Evolutionary conservation across 2,329 filamentous ascomycete genomes (phyloP).

Genomic region (Sporothrix schenckii): DNA sequence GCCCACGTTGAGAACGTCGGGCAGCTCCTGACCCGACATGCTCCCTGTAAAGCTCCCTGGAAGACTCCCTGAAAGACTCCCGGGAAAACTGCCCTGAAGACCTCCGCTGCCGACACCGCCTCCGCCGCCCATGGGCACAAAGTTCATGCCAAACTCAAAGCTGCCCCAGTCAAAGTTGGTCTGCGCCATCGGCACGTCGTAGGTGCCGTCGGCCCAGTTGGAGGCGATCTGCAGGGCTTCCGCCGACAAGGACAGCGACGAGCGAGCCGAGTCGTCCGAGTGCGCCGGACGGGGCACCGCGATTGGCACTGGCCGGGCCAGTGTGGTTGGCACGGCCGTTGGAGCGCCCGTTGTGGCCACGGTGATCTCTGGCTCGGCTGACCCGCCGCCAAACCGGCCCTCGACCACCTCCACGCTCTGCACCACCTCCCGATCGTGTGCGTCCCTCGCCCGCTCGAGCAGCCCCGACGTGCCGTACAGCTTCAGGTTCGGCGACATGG

Average conservation of each 20-base stretch:
- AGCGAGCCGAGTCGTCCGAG: not conserved
- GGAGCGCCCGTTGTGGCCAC: too few relatives aligned
- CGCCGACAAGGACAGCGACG: not conserved
- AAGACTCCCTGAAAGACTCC: not conserved
- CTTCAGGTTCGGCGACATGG: not conserved
- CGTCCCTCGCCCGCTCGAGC: constrained; percentile 13
- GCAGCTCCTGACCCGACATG: not conserved
- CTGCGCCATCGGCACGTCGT: constrained; percentile 26
- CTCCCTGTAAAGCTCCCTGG: not conserved
- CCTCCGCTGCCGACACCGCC: not conserved
- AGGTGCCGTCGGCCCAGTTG: constrained; percentile 27
- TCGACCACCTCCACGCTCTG: constrained; percentile 8
- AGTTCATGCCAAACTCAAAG: constrained; percentile 17
- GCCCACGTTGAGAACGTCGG: not conserved
- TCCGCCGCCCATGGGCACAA: not conserved
- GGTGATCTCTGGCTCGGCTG: too few relatives aligned
- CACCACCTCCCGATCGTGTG: constrained; percentile 11
- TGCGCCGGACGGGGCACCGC: not conserved
- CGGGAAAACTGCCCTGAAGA: not conserved
- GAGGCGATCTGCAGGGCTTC: constrained; percentile 17
- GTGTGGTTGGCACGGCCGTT: not conserved
- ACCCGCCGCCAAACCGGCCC: not conserved
- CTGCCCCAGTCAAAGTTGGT: constrained; percentile 24
- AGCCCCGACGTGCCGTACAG: constrained; percentile 21
- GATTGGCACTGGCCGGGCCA: not conserved